These are phyloP conservation scores for Fusarium sp. DNA, from an alignment of 2,329 filamentous ascomycete species.

Conservation along the genomic window DNA sequence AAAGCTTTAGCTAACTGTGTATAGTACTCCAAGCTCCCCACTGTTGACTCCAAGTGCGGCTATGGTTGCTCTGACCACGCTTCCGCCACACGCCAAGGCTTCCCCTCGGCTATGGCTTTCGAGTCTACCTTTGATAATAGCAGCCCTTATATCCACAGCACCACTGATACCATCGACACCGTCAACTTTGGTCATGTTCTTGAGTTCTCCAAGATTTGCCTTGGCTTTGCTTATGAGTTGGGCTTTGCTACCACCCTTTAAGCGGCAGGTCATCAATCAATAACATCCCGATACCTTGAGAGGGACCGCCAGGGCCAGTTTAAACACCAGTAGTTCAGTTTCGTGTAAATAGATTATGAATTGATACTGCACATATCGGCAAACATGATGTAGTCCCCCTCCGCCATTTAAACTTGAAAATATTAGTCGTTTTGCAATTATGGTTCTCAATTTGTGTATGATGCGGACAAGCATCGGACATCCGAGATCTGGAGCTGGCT, in stretches of 20 bases:
- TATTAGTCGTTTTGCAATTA: fast-evolving
- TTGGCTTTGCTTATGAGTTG: conserved; percentile 62
- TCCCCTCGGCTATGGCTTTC: conserved; percentile 73
- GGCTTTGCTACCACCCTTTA: conserved; percentile 59
- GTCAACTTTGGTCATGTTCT: conserved; percentile 75
- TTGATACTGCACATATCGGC: neutral
- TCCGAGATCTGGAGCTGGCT: neutral
- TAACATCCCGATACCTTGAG: fast-evolving
- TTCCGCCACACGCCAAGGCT: conserved; percentile 73
- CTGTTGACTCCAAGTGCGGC: conserved; percentile 62
- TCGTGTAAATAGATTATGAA: neutral
- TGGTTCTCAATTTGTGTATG: neutral
- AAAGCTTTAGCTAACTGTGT: neutral
- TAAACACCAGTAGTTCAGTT: fast-evolving
- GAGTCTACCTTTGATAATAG: conserved; percentile 69
- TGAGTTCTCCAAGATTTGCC: conserved; percentile 68
- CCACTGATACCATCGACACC: conserved; percentile 76
- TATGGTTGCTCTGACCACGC: conserved; percentile 71
- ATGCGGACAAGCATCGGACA: neutral
- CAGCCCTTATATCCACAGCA: conserved; percentile 79
- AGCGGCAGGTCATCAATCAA: fast-evolving
- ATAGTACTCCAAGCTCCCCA: conserved; percentile 54
- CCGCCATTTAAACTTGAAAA: fast-evolving
- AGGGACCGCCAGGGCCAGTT: fast-evolving
- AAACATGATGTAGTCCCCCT: fast-evolving